These are phyloP conservation scores for Kodamaea sp. DNA, from an alignment of 1,139 yeast genomes.

Conservation along the genomic window DNA sequence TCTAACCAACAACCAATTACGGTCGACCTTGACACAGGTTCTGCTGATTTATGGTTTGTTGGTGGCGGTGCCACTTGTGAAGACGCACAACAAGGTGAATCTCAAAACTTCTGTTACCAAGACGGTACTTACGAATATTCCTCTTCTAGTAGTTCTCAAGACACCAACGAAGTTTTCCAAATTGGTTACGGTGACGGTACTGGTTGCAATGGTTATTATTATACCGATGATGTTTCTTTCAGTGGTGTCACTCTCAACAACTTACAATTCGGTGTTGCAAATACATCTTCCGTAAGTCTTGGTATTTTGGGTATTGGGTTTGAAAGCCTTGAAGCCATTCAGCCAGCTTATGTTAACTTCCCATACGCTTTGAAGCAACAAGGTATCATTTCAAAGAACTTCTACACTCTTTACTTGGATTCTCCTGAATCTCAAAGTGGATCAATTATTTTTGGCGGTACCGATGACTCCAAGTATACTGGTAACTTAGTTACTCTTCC, in stretches of 20 bases:
- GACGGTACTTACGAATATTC: conserved; percentile 12
- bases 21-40: conserved; percentile 20
- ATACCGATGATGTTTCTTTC: conserved; percentile 14
- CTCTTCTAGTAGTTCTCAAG: conserved; percentile 7
- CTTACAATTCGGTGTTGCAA: conserved; percentile 20
- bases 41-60: conserved; percentile 20
- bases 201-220: conserved; percentile 16
- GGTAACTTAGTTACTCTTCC: conserved; percentile 14
- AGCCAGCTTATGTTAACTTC: conserved; percentile 16
- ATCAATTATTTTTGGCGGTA: conserved; percentile 19
- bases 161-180: conserved; percentile 7
- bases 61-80: conserved; percentile 4
- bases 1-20: conserved; percentile 11
- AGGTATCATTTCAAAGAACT: conserved; percentile 19
- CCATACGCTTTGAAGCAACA: conserved; percentile 20
- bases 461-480: conserved; percentile 17
- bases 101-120: conserved; percentile 1
- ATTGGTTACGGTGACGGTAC: conserved; percentile 16
- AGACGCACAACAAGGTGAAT: neutral
- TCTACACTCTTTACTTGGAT: conserved; percentile 16
- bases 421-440: conserved; percentile 12
- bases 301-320: conserved; percentile 25
- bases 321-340: conserved; percentile 10
- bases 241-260: conserved; percentile 12
- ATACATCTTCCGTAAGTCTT: conserved; percentile 12